phyloP scores from a whole-genome alignment of 148 eudicot species.

The Nyssa sinensis region DNA sequence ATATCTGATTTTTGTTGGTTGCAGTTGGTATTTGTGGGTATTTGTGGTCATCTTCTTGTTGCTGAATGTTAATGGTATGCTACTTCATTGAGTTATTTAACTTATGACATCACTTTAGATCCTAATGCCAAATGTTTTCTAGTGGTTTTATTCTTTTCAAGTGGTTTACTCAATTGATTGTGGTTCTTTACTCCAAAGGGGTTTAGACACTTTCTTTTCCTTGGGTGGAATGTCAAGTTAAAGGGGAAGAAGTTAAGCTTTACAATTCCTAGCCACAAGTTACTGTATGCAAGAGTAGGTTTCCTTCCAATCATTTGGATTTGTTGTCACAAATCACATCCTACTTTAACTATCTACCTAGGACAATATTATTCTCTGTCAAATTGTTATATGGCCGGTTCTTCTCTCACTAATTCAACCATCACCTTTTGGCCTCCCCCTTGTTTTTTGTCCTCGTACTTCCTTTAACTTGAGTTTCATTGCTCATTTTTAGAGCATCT shows the following conservation, averaged over 20 bases:
- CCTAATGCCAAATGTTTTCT: neutral
- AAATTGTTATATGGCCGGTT: neutral
- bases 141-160: neutral
- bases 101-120: neutral
- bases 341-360: neutral
- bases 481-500: no score
- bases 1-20: constrained; percentile 24
- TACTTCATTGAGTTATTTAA: constrained; percentile 4
- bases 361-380: neutral
- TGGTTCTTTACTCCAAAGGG: no score
- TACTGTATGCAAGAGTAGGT: neutral
- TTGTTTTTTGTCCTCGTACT: neutral
- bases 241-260: neutral
- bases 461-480: neutral
- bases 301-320: constrained; percentile 11
- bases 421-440: neutral
- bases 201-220: no score
- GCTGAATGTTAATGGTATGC: constrained; percentile 79
- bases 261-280: neutral
- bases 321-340: neutral
- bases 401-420: neutral
- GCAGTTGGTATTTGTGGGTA: constrained; percentile 98
- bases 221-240: no score
- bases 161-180: no score
- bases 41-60: constrained; percentile 84